These are phyloP conservation scores for Paecilomyces fulvus DNA, from an alignment of 2,329 filamentous ascomycete species.

Conservation along the genomic window DNA sequence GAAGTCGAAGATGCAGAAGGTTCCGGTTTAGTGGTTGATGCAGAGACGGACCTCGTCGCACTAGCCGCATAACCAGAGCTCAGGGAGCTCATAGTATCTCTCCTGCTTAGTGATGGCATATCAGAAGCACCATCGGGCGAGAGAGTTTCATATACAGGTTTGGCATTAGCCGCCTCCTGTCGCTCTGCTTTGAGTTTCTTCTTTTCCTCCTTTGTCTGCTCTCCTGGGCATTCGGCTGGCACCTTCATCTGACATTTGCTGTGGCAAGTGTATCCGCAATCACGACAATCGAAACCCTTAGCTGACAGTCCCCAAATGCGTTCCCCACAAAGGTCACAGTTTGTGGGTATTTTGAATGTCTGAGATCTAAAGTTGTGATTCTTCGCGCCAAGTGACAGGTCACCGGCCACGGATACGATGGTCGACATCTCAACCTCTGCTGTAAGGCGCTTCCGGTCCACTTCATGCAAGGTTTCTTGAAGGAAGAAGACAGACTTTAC, in stretches of 20 bases:
- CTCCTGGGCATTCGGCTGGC: conserved; percentile 87
- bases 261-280: conserved; percentile 97
- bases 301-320: conserved; percentile 95
- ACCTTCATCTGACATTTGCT: conserved; percentile 99
- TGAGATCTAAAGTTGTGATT: conserved; percentile 99
- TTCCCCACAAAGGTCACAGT: conserved; percentile 93
- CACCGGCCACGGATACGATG: conserved; percentile 83
- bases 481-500: conserved; percentile 74
- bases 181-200: conserved; percentile 85
- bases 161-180: conserved; percentile 65
- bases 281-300: conserved; percentile 91
- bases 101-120: conserved; percentile 61
- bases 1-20: conserved; percentile 29
- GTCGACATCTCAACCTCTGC: conserved; percentile 90
- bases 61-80: conserved; percentile 81
- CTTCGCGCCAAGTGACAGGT: conserved; percentile 83
- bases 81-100: conserved; percentile 82
- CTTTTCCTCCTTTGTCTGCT: conserved; percentile 86
- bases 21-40: conserved; percentile 41
- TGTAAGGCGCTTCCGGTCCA: conserved; percentile 74
- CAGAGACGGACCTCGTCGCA: conserved; percentile 67
- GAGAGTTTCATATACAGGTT: conserved; percentile 29
- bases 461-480: conserved; percentile 76
- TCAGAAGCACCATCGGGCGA: conserved; percentile 42
- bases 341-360: conserved; percentile 98